These are phyloP conservation scores for Cordia subcordata DNA, from an alignment of 257 asterid species.

Conservation along the genomic window DNA sequence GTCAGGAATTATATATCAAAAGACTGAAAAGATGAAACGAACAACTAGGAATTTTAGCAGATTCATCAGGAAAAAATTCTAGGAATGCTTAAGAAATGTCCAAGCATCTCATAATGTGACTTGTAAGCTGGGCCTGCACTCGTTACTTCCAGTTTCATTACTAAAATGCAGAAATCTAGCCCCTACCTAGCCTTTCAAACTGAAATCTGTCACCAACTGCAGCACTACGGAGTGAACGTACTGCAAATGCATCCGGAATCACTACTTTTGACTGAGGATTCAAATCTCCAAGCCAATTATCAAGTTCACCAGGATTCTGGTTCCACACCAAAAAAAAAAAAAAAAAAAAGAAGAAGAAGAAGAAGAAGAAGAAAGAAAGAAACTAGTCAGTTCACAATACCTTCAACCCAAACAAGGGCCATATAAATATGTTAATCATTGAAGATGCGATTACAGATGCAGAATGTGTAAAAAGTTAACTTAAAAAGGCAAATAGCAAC, in stretches of 20 bases:
- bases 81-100: no score
- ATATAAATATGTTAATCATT: no score
- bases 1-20: no score
- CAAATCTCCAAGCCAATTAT: conserved; percentile 80
- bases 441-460: not conserved
- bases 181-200: conserved; percentile 85
- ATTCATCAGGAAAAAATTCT: no score
- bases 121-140: no score
- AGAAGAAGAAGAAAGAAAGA: no score
- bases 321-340: not conserved
- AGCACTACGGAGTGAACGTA: conserved; percentile 50
- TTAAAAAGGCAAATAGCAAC: conserved; percentile 28
- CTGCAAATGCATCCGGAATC: conserved; percentile 62
- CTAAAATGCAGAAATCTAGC: not conserved
- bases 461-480: not conserved
- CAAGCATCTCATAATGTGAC: not conserved
- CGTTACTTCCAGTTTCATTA: no score
- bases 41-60: no score
- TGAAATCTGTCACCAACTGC: conserved; percentile 74
- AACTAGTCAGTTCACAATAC: conserved; percentile 2
- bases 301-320: conserved; percentile 83
- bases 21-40: no score
- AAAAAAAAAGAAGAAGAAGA: no score
- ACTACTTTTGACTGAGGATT: conserved; percentile 67
- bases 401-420: not conserved